Evolutionary conservation across 108 stramenopile species (phyloP).

Genomic region (Mayamaea pseudoterrestris): DNA sequence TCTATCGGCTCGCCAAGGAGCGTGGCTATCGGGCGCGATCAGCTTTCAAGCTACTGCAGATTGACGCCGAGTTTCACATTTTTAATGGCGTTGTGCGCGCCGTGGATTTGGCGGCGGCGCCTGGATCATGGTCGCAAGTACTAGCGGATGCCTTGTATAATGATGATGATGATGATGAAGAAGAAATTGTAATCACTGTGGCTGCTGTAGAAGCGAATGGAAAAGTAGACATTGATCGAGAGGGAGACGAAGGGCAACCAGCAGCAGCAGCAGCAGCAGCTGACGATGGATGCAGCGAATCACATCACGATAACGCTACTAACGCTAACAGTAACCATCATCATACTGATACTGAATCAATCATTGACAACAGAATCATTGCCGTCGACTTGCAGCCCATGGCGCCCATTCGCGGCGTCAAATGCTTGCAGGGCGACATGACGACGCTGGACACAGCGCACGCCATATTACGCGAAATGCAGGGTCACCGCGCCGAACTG

Average conservation of each 20-base stretch:
- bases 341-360: too few relatives aligned
- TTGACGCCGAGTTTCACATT: conserved; percentile 91
- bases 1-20: conserved; percentile 94
- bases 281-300: not conserved
- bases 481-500: conserved; percentile 79
- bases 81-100: conserved; percentile 55
- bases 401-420: conserved; percentile 92
- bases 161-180: not conserved
- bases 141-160: conserved; percentile 43
- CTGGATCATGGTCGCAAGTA: conserved; percentile 97
- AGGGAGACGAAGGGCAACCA: not conserved
- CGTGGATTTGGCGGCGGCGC: conserved; percentile 98
- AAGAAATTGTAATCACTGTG: conserved; percentile 5
- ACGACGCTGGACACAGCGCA: conserved; percentile 76
- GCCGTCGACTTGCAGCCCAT: conserved; percentile 97
- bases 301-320: conserved; percentile 24
- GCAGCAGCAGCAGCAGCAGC: not conserved
- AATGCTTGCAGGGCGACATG: conserved; percentile 89
- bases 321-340: too few relatives aligned
- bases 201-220: too few relatives aligned
- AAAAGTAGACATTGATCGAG: too few relatives aligned
- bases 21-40: conserved; percentile 91
- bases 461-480: conserved; percentile 68
- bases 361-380: too few relatives aligned
- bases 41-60: conserved; percentile 95